Conservation (phyloP, 2,329 filamentous ascomycete species). For the Macroventuria anomochaeta region DNA sequence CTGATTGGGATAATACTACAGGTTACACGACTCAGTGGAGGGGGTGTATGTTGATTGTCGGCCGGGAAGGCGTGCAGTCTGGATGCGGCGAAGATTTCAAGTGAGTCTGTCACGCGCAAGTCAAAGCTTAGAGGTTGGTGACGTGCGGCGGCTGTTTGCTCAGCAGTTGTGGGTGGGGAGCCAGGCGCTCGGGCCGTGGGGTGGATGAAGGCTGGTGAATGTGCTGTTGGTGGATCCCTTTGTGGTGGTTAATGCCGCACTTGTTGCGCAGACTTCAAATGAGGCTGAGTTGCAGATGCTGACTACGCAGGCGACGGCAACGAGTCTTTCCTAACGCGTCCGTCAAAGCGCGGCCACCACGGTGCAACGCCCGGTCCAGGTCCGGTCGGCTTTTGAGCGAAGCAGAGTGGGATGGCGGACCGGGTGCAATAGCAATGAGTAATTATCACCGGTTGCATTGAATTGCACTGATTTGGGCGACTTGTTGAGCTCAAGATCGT, state of each 20-base stretch:
- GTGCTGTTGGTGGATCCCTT: constrained; percentile 13
- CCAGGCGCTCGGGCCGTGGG: constrained; percentile 17
- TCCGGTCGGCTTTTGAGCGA: constrained; percentile 19
- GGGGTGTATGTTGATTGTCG: constrained; percentile 14
- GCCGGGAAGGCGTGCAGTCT: constrained; percentile 16
- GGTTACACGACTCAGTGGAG: constrained; percentile 11
- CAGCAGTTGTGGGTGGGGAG: constrained; percentile 16
- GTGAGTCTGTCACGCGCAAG: constrained; percentile 12
- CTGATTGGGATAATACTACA: constrained; percentile 2
- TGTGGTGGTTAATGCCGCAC: constrained; percentile 20
- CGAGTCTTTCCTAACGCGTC: constrained; percentile 14
- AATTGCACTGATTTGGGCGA: constrained; percentile 9
- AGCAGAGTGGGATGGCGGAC: constrained; percentile 21
- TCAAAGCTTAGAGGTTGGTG: constrained; percentile 11
- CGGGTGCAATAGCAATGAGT: constrained; percentile 20
- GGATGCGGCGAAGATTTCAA: constrained; percentile 11
- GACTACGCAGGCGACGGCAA: constrained; percentile 9
- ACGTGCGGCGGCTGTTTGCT: constrained; percentile 11
- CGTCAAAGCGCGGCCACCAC: constrained; percentile 8
- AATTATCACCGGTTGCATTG: constrained; percentile 16
- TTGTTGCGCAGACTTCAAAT: constrained; percentile 8
- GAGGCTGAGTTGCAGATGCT: constrained; percentile 17
- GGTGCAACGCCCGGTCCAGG: constrained; percentile 12
- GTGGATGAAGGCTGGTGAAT: constrained; percentile 14
- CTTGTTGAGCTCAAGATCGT: constrained; percentile 19